Evolutionary conservation across 768 basidiomycete genomes (phyloP).

Genomic region (Suillus subalutaceus): DNA sequence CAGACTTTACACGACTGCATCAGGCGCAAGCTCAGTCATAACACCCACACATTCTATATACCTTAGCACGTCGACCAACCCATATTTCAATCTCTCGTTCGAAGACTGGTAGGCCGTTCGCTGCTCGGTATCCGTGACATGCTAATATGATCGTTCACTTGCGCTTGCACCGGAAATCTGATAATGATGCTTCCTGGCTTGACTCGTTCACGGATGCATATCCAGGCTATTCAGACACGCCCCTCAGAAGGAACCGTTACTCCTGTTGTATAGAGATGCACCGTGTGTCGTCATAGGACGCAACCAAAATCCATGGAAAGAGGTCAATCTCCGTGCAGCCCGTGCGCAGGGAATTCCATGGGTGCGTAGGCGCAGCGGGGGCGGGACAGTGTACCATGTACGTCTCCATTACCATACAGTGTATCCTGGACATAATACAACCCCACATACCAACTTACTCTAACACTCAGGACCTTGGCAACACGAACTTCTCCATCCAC

Average conservation of each 20-base stretch:
- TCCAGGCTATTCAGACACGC: conserved; percentile 82
- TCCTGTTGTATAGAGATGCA: conserved; percentile 84
- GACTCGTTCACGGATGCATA: conserved; percentile 29
- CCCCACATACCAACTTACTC: background rate
- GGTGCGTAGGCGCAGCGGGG: conserved; percentile 86
- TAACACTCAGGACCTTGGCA: conserved; percentile 83
- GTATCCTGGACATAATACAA: background rate
- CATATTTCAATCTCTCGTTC: conserved; percentile 87
- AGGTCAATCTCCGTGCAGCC: conserved; percentile 76
- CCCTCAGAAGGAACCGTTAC: conserved; percentile 62
- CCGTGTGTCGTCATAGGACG: conserved; percentile 94
- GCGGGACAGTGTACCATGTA: conserved; percentile 97
- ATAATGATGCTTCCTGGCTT: conserved; percentile 32
- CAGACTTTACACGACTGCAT: conserved; percentile 19
- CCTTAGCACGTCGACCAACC: conserved; percentile 76
- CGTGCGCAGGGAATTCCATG: conserved; percentile 62
- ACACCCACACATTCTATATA: conserved; percentile 57
- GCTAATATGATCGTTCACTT: background rate
- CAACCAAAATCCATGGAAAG: conserved; percentile 99
- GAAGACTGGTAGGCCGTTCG: conserved; percentile 77
- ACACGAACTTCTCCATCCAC: conserved; percentile 96
- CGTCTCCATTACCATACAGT: conserved; percentile 29
- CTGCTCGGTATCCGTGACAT: background rate
- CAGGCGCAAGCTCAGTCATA: conserved; percentile 21
- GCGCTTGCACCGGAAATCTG: conserved; percentile 1